phyloP scores from a whole-genome alignment of 352 stramenopile genomes.

The Ochromonadaceae sp. region DNA sequence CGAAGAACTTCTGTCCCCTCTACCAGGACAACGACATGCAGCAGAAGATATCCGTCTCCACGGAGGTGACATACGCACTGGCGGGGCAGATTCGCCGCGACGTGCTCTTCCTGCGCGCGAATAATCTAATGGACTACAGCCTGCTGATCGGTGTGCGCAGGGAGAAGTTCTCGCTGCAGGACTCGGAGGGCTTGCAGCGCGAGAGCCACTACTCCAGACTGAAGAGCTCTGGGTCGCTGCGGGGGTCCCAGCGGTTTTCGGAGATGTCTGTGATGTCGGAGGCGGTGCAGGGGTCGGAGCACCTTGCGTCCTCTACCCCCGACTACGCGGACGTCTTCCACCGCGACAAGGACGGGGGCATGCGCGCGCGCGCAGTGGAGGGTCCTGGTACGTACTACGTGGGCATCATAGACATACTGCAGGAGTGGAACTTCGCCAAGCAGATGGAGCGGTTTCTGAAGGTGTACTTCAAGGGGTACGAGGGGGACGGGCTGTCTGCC shows the following conservation, averaged over 20 bases:
- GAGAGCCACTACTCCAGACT: too few species aligned
- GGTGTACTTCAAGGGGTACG: conserved; percentile 55
- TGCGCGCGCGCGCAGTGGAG: conserved; percentile 50
- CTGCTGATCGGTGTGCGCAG: conserved; percentile 39
- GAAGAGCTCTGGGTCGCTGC: too few species aligned
- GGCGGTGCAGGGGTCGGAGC: too few species aligned
- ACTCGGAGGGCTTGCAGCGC: too few species aligned
- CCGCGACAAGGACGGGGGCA: conserved; percentile 33
- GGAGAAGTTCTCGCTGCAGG: not conserved
- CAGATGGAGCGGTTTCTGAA: conserved; percentile 54
- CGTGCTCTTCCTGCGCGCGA: not conserved
- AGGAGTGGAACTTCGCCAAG: conserved; percentile 54
- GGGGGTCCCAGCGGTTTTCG: too few species aligned
- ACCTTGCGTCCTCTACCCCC: too few species aligned
- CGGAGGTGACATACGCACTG: conserved; percentile 50
- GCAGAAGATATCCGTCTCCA: conserved; percentile 54
- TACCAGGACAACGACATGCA: conserved; percentile 39
- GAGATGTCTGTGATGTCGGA: too few species aligned
- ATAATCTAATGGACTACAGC: conserved; percentile 65
- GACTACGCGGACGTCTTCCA: too few species aligned
- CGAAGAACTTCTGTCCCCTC: not conserved
- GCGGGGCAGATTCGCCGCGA: conserved; percentile 49
- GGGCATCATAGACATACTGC: conserved; percentile 61
- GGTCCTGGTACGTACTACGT: conserved; percentile 63
- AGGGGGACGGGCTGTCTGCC: conserved; percentile 59